Evolutionary conservation across 441 rosid species (phyloP).

Genomic region (Populus hybrid): DNA sequence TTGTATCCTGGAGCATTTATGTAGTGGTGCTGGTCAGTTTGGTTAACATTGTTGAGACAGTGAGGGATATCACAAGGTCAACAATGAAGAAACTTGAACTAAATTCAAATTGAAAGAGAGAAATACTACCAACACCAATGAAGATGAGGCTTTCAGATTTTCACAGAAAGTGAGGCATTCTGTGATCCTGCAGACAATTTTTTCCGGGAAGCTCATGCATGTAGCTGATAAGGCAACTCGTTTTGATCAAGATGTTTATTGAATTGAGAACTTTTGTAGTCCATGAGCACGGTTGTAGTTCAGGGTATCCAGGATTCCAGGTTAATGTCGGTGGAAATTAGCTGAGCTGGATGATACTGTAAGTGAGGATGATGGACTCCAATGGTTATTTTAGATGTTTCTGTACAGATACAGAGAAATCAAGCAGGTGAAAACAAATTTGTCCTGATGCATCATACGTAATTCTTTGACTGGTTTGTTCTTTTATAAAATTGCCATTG

Average conservation of each 20-base stretch:
- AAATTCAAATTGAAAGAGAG: not conserved
- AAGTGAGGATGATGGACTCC: not conserved
- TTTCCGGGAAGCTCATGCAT: no score
- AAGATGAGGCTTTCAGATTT: conserved; percentile 25
- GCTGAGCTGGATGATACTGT: conserved; percentile 17
- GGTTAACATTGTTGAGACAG: conserved; percentile 17
- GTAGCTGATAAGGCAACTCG: not conserved
- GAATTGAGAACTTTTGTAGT: not conserved
- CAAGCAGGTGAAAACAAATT: not conserved
- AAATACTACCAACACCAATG: conserved; percentile 14
- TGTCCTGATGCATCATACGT: not conserved
- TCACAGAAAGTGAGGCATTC: conserved; percentile 15
- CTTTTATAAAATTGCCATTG: not conserved
- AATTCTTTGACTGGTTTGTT: not conserved
- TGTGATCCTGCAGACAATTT: not conserved
- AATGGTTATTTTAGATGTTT: conserved; percentile 1
- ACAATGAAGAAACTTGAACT: conserved; percentile 13
- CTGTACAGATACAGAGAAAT: not conserved
- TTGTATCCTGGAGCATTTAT: conserved; percentile 19
- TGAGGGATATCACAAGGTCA: conserved; percentile 23
- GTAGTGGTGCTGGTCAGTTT: not conserved
- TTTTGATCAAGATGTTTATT: not conserved
- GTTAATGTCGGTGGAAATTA: not conserved
- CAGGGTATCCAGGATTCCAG: no score
- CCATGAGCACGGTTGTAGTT: not conserved